These are phyloP conservation scores for Kwoniella botswanensis DNA, from an alignment of 768 basidiomycete species.

Conservation along the genomic window DNA sequence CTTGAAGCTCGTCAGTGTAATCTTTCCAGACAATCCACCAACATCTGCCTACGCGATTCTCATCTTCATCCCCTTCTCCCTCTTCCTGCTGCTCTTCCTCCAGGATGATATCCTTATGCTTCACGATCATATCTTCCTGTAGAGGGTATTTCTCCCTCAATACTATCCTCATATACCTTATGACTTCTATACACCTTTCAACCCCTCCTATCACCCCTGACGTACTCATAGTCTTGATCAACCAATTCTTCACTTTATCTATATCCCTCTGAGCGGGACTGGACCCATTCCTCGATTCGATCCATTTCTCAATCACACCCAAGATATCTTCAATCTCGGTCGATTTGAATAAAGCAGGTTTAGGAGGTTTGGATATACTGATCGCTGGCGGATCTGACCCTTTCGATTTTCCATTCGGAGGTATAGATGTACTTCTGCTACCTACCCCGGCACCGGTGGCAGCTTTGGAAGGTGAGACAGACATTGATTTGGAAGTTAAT, in stretches of 20 bases:
- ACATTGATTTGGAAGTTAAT: conserved; percentile 39
- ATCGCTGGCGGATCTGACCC: not conserved
- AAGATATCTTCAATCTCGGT: conserved; percentile 75
- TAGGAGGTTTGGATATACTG: conserved; percentile 22
- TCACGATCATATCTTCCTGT: conserved; percentile 60
- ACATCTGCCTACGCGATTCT: conserved; percentile 62
- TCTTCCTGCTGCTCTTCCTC: conserved; percentile 48
- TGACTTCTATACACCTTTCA: conserved; percentile 70
- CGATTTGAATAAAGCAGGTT: conserved; percentile 39
- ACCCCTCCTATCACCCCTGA: conserved; percentile 68
- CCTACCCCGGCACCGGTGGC: conserved; percentile 49
- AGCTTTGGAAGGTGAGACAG: conserved; percentile 21
- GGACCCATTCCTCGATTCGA: conserved; percentile 66
- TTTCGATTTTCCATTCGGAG: conserved; percentile 17
- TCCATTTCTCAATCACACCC: conserved; percentile 74
- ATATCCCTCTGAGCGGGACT: conserved; percentile 77
- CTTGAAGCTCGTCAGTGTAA: conserved; percentile 72
- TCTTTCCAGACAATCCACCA: conserved; percentile 84
- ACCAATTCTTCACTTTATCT: conserved; percentile 73
- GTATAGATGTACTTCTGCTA: conserved; percentile 60
- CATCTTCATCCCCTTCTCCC: conserved; percentile 17
- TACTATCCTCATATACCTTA: conserved; percentile 82
- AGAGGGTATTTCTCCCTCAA: conserved; percentile 66
- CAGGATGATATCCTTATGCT: not conserved
- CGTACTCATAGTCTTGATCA: conserved; percentile 72